Conservation (phyloP, 352 stramenopile species). For the Pythium rishiriense region DNA sequence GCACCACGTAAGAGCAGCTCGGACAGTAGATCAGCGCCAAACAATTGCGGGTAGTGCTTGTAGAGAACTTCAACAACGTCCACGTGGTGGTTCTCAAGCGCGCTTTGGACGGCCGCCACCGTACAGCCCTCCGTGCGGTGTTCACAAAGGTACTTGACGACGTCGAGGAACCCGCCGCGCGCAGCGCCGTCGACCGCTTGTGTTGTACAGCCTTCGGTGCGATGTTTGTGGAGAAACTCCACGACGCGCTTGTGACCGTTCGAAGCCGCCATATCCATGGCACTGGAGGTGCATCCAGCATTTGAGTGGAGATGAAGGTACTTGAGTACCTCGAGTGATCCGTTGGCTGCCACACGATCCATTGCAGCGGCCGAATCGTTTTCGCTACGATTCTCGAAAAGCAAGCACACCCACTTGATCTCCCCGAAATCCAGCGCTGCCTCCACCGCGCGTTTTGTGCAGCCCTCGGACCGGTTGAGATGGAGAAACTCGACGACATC, state of each 20-base stretch:
- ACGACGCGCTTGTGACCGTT: not conserved
- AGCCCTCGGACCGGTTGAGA: not conserved
- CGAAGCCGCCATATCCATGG: not conserved
- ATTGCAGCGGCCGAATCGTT: not conserved
- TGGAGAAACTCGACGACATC: slow-evolving; percentile 1
- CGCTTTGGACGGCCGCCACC: not conserved
- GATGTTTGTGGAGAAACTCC: not conserved
- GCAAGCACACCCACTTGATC: not conserved
- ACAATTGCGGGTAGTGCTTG: not conserved
- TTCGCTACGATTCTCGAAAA: not conserved
- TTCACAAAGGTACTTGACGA: not conserved
- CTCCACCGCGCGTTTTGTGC: not conserved
- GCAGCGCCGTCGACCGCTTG: not conserved
- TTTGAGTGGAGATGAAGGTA: not conserved
- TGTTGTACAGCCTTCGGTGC: not conserved
- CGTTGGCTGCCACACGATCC: not conserved
- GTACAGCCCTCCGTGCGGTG: not conserved
- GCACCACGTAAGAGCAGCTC: not conserved
- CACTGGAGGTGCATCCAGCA: not conserved
- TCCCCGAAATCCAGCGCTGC: not conserved
- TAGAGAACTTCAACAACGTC: not conserved
- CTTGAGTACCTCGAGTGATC: not conserved
- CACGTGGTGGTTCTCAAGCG: not conserved
- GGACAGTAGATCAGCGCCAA: not conserved
- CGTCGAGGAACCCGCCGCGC: not conserved